Conservation (phyloP, 192 early-diverging fungal genomes). For the Coemansia sp. region DNA sequence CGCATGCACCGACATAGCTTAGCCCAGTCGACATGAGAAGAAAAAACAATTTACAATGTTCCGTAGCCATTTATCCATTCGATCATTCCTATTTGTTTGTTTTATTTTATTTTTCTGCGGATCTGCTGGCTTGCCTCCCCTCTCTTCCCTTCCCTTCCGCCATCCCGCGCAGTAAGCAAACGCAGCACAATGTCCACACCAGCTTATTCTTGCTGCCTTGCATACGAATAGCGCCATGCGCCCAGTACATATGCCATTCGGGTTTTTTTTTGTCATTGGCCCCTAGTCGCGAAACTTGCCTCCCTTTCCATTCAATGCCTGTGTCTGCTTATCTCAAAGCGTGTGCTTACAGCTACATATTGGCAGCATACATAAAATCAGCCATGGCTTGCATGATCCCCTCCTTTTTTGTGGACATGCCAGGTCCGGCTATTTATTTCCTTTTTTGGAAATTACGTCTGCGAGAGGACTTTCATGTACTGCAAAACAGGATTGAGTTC, state of each 20-base stretch:
- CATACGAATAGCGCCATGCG: background rate
- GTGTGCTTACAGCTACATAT: background rate
- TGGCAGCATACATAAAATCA: slow-evolving; percentile 8
- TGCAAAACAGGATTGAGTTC: background rate
- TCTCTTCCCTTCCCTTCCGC: background rate
- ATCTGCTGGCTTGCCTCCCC: background rate
- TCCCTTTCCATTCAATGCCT: background rate
- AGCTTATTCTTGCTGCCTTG: background rate
- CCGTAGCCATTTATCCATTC: background rate
- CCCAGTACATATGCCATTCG: background rate
- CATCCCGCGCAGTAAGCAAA: background rate
- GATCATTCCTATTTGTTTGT: background rate
- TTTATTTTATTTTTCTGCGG: background rate
- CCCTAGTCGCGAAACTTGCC: background rate
- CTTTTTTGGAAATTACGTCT: slow-evolving; percentile 11
- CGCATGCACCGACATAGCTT: background rate
- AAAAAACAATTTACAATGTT: background rate
- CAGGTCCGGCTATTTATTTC: slow-evolving; percentile 2
- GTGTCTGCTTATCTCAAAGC: background rate
- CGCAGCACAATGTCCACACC: background rate
- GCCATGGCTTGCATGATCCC: background rate
- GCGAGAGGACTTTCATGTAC: background rate
- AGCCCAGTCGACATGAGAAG: background rate
- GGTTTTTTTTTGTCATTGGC: background rate
- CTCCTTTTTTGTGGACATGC: background rate